Conservation (phyloP, 768 basidiomycete species). For the Trametes maxima region DNA sequence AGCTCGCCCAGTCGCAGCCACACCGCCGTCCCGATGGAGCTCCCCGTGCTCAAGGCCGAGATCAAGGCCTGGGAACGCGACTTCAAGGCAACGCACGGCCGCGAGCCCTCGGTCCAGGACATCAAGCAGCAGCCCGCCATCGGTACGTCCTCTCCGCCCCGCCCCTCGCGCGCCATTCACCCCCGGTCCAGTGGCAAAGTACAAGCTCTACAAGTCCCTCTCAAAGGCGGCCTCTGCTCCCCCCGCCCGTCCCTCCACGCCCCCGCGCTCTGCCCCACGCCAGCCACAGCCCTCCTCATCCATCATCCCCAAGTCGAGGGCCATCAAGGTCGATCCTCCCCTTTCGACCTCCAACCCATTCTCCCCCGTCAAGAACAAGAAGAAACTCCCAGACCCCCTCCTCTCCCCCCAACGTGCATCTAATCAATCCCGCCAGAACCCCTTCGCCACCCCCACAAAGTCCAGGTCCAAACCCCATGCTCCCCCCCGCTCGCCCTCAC, state of each 20-base stretch:
- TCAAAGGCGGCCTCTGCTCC: conserved; percentile 47
- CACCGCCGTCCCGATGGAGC: conserved; percentile 36
- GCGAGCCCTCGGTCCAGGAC: conserved; percentile 68
- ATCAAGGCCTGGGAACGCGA: conserved; percentile 79
- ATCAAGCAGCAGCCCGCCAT: conserved; percentile 63
- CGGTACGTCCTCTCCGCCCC: conserved; percentile 47
- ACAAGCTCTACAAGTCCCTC: conserved; percentile 80
- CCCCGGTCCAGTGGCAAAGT: conserved; percentile 64
- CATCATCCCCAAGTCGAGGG: conserved; percentile 53
- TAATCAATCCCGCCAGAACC: conserved; percentile 39
- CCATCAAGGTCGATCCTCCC: conserved; percentile 52
- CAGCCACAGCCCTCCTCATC: conserved; percentile 38
- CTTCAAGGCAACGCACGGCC: conserved; percentile 57
- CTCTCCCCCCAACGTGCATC: conserved; percentile 23
- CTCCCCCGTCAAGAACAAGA: conserved; percentile 72
- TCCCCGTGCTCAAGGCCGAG: conserved; percentile 59
- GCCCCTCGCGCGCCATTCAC: conserved; percentile 18
- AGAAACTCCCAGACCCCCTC: conserved; percentile 36
- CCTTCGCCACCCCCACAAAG: conserved; percentile 48
- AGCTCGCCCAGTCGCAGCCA: background rate
- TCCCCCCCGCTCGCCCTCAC: conserved; percentile 35
- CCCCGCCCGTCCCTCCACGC: conserved; percentile 41
- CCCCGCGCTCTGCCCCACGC: conserved; percentile 34
- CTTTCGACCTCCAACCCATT: conserved; percentile 72
- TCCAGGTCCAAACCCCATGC: conserved; percentile 26